These are phyloP conservation scores for Rhazya stricta DNA, from an alignment of 257 asterid genomes.

Conservation along the genomic window DNA sequence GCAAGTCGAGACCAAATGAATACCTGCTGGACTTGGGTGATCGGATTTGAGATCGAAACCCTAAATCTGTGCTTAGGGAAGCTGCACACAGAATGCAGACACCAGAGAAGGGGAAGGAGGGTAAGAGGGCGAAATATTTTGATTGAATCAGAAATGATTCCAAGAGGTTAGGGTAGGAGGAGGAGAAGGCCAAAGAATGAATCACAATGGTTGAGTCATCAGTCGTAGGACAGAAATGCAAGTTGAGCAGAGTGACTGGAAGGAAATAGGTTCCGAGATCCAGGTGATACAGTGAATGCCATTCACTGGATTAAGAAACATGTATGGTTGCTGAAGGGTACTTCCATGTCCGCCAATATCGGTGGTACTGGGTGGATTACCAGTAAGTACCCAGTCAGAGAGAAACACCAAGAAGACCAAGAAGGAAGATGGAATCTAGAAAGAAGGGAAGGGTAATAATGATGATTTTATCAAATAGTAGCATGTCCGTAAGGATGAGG, in stretches of 20 bases:
- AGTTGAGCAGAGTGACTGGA: neutral
- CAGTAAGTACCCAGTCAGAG: neutral
- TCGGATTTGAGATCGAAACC: constrained; percentile 2
- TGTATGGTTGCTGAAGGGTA: neutral
- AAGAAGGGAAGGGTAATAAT: neutral
- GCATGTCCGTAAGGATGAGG: too few species aligned
- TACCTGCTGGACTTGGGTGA: neutral
- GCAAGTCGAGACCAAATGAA: neutral
- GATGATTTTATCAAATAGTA: too few species aligned
- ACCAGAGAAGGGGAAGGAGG: neutral
- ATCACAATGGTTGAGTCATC: too few species aligned
- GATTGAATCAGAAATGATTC: neutral
- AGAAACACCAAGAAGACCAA: neutral
- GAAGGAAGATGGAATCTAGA: neutral
- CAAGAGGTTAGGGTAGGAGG: neutral
- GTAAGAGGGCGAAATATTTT: neutral
- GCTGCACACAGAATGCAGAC: neutral
- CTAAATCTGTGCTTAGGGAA: neutral
- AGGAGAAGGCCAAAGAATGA: neutral
- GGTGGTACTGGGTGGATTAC: neutral
- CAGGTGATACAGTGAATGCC: neutral
- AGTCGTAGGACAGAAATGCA: neutral
- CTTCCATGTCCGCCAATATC: neutral
- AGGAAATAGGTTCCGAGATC: neutral
- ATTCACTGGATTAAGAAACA: neutral